Conservation (phyloP, 75 land plant genomes). For the Larix kaempferi region DNA sequence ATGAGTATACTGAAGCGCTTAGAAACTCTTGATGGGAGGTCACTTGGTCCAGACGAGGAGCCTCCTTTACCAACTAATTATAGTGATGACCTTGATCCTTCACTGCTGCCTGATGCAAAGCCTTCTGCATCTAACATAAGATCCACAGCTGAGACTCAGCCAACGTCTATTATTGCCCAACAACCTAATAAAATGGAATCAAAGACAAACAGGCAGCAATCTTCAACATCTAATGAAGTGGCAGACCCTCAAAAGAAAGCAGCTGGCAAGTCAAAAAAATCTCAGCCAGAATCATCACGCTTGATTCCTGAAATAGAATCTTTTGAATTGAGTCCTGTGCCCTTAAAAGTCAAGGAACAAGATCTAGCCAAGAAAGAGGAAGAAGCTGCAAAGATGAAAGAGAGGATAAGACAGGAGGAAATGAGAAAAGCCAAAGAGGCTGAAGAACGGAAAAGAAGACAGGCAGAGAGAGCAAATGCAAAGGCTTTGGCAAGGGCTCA, state of each 20-base stretch:
- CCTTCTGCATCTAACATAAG: slow-evolving; percentile 2
- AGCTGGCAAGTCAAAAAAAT: slow-evolving; percentile 15
- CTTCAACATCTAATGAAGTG: slow-evolving; percentile 13
- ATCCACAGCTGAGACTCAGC: not conserved
- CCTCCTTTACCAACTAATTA: slow-evolving; percentile 34
- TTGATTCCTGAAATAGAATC: slow-evolving; percentile 9
- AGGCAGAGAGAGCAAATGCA: slow-evolving; percentile 73
- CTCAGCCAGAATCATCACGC: not conserved
- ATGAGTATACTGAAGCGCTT: slow-evolving; percentile 76
- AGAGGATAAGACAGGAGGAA: slow-evolving; percentile 53
- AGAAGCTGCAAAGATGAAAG: slow-evolving; percentile 59
- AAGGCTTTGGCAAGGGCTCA: slow-evolving; percentile 65
- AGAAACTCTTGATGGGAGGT: slow-evolving; percentile 78
- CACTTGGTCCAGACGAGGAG: slow-evolving; percentile 81
- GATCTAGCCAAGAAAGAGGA: slow-evolving; percentile 34
- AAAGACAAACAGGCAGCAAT: not conserved
- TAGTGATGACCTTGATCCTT: slow-evolving; percentile 1
- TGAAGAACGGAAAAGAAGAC: slow-evolving; percentile 71
- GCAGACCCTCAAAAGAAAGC: slow-evolving; percentile 13
- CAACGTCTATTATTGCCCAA: not conserved
- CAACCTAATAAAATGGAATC: not conserved
- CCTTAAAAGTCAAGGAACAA: slow-evolving; percentile 25
- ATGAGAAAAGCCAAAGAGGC: slow-evolving; percentile 85
- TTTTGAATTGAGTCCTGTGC: slow-evolving; percentile 3
- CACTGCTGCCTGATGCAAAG: not conserved